A percentile compares a stretch with the other conserved stretches of the same genome.
Evolutionary conservation across 352 stramenopile genomes (phyloP).

Genomic region (Globisporangium polare): DNA sequence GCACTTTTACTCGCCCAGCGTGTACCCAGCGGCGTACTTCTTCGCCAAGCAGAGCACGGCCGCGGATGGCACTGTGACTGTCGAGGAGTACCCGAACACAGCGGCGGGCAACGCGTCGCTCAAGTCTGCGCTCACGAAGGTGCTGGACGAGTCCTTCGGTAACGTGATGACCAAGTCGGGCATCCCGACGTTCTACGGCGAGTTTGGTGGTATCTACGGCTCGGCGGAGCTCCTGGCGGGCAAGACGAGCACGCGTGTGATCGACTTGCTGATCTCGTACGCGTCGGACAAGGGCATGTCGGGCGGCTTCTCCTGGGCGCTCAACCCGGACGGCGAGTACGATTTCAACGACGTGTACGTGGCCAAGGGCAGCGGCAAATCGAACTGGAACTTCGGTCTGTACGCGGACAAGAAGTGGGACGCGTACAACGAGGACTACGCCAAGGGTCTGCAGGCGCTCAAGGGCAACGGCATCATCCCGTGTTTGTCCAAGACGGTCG

Average conservation of each 20-base stretch:
- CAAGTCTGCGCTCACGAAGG: conserved; percentile 44
- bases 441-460: conserved; percentile 47
- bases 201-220: conserved; percentile 84
- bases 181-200: conserved; percentile 68
- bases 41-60: conserved; percentile 53
- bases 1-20: conserved; percentile 81
- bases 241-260: conserved; percentile 67
- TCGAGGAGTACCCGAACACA: conserved; percentile 67
- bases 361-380: conserved; percentile 25
- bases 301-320: conserved; percentile 71
- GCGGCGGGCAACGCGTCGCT: conserved; percentile 53
- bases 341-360: conserved; percentile 75
- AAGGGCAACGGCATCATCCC: conserved; percentile 74
- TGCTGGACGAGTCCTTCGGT: conserved; percentile 70
- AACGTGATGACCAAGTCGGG: conserved; percentile 39
- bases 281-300: conserved; percentile 62
- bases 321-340: conserved; percentile 77
- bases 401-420: conserved; percentile 68
- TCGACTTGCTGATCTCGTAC: conserved; percentile 74
- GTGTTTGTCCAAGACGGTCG: conserved; percentile 51
- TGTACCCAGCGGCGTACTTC: conserved; percentile 74
- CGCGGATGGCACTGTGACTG: conserved; percentile 25
- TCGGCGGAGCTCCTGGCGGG: conserved; percentile 36
- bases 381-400: conserved; percentile 63
- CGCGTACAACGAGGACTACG: conserved; percentile 70